Evolutionary conservation across 2,329 filamentous ascomycete species (phyloP), one percentile per base, ranked within the genome.

Genomic region (Falciphora oryzae): DNA sequence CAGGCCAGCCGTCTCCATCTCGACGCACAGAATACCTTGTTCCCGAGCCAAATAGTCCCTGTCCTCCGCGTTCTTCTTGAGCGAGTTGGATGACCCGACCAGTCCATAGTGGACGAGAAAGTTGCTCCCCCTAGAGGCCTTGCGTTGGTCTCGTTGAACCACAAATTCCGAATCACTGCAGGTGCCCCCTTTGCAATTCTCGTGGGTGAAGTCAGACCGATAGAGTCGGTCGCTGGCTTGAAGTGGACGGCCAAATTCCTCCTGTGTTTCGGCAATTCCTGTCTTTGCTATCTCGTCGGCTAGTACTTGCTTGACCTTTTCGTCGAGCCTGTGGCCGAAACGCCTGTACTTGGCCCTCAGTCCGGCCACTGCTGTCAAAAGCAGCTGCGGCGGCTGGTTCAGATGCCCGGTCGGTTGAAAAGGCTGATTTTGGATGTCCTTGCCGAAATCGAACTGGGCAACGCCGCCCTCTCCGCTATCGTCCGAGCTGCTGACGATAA

Each of bases 361-460:
- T 14, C 27, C n/a, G 4, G 58, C 29, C 10, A 50, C 13, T 44
- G 67, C 67, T 3, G 57, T 38, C 13, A 53, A 63, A 0, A 68
- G 63, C 1, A 59, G 16, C 6, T n/a, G 31, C 0, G 66, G 66
- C 14, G 65, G 65, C 28, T 53, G 10, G 57, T 66, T 50, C n/a
- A 66, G 29, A 29, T 38, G 50, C 10, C 60, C 63, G 2, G 63
- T 67, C 4, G 18, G 18, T 29, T 63, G 27, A 18, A 65, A 66
- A 60, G 69, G 66, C 14, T 69, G 61, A 2, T 68, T 64, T 59
- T 67, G 64, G 13, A 65, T 66, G 1, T 67, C 64, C 60, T 71
- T 73, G 4, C 71, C 71, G 61, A 69, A 71, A 32, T 72, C 69
- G 60, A 72, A 71, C 18, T 76, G 69, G 6, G 75, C 61, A 1